A percentile compares a stretch with the other conserved stretches of the same genome.
Conservation (phyloP, 1,284 basidiomycete species). For the Rhodotorula sp. region DNA sequence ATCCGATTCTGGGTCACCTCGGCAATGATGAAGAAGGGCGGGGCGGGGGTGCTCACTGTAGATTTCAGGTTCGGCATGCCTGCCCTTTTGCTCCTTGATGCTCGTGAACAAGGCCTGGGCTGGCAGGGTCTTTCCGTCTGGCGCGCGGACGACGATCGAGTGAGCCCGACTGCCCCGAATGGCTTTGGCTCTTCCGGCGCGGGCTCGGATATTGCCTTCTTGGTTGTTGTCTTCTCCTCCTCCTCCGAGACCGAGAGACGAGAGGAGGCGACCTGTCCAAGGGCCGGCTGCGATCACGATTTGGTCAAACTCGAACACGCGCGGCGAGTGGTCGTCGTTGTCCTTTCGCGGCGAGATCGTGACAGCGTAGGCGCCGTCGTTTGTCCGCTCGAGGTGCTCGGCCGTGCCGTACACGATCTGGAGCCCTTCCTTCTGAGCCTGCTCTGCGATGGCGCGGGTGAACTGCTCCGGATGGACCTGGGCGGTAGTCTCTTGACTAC, state of each 20-base stretch:
- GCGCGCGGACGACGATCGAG: constrained; percentile 51
- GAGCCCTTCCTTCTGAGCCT: constrained; percentile 53
- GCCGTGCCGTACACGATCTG: constrained; percentile 50
- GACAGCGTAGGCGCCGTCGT: constrained; percentile 24
- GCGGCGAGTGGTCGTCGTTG: constrained; percentile 13
- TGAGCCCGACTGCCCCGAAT: constrained; percentile 55
- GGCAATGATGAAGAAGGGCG: too few relatives aligned
- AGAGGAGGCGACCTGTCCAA: constrained; percentile 69
- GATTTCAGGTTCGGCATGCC: constrained; percentile 53
- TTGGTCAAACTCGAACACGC: constrained; percentile 41
- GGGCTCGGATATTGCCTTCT: neutral
- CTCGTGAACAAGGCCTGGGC: constrained; percentile 57
- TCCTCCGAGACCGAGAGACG: constrained; percentile 54
- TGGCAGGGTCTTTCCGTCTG: constrained; percentile 40
- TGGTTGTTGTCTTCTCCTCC: too few relatives aligned
- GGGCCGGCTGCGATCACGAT: constrained; percentile 77
- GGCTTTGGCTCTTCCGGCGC: constrained; percentile 25
- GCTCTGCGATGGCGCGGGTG: constrained; percentile 70
- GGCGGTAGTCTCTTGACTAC: constrained; percentile 59
- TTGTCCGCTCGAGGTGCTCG: constrained; percentile 36
- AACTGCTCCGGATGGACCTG: constrained; percentile 80
- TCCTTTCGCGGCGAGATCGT: constrained; percentile 26
- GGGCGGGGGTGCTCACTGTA: constrained; percentile 41
- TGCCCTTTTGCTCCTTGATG: constrained; percentile 53
- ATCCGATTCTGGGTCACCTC: too few relatives aligned